Percentiles rank a stretch among this genome's conserved stretches.
phyloP scores from a whole-genome alignment of 768 basidiomycete species.

The Botryobasidium botryosum region DNA sequence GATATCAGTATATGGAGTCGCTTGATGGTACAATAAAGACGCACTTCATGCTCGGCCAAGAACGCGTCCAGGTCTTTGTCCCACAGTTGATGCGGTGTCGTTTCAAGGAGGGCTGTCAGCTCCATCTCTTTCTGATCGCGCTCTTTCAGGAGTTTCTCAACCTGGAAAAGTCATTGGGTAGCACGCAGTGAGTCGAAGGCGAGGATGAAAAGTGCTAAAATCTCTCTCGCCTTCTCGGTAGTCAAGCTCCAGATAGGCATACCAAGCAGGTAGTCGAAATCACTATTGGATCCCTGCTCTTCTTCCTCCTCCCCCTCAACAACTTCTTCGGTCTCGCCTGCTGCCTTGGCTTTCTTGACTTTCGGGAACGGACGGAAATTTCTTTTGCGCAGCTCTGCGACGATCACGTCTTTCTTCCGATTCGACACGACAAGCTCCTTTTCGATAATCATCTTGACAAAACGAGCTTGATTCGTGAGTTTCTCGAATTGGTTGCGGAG shows the following conservation, averaged over 20 bases:
- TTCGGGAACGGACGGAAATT: slow-evolving; percentile 92
- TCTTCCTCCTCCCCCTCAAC: slow-evolving; percentile 37
- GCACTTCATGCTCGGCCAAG: slow-evolving; percentile 68
- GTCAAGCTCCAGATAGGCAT: slow-evolving; percentile 96
- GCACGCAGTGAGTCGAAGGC: background rate
- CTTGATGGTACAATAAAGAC: slow-evolving; percentile 16
- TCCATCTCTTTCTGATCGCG: slow-evolving; percentile 71
- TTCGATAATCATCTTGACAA: slow-evolving; percentile 89
- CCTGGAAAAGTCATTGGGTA: slow-evolving; percentile 28
- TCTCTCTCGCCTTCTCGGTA: slow-evolving; percentile 54
- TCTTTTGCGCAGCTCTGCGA: slow-evolving; percentile 61
- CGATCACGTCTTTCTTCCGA: slow-evolving; percentile 76
- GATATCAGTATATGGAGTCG: slow-evolving; percentile 2
- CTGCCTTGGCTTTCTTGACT: slow-evolving; percentile 43
- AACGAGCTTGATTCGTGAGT: slow-evolving; percentile 87
- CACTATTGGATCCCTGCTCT: slow-evolving; percentile 34
- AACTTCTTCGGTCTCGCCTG: slow-evolving; percentile 45
- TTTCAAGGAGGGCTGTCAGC: slow-evolving; percentile 56
- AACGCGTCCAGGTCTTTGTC: slow-evolving; percentile 75
- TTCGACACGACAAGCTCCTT: slow-evolving; percentile 67
- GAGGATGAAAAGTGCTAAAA: background rate
- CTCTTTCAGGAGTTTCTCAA: slow-evolving; percentile 67
- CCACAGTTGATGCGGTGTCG: slow-evolving; percentile 74
- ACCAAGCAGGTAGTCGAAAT: slow-evolving; percentile 85
- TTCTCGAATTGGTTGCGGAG: slow-evolving; percentile 68